phyloP scores from a whole-genome alignment of 2,329 filamentous ascomycete genomes.

The Zymoseptoria ardabiliae region DNA sequence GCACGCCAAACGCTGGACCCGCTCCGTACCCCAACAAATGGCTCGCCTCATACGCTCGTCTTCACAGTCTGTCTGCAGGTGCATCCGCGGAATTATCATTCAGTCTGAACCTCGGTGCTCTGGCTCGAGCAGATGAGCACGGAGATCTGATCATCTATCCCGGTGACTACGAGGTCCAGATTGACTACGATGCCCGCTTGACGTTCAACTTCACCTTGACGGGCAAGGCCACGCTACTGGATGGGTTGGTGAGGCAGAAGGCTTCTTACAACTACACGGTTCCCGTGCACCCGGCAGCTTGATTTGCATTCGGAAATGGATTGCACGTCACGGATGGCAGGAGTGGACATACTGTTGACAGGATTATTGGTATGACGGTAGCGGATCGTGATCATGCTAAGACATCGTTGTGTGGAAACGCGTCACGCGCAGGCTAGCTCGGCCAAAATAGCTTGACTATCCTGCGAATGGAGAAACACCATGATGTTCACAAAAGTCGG shows the following conservation, averaged over 20 bases:
- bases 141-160: constrained; percentile 37
- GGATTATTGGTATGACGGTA: no score
- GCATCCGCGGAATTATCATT: constrained; percentile 19
- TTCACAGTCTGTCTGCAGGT: constrained; percentile 12
- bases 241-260: neutral
- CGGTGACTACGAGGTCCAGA: constrained; percentile 34
- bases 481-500: no score
- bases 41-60: constrained; percentile 27
- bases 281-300: neutral
- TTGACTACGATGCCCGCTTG: constrained; percentile 35
- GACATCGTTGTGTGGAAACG: no score
- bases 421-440: no score
- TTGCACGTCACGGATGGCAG: no score
- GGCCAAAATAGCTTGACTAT: no score
- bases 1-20: constrained; percentile 33
- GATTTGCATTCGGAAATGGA: no score
- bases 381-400: no score
- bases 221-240: neutral
- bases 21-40: constrained; percentile 37
- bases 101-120: constrained; percentile 32
- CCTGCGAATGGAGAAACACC: no score
- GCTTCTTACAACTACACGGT: neutral
- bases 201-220: constrained; percentile 12
- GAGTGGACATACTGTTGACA: no score
- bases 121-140: constrained; percentile 31